Evolutionary conservation across 495 filamentous ascomycete species (phyloP).

Genomic region (Penicillium tannophilum): DNA sequence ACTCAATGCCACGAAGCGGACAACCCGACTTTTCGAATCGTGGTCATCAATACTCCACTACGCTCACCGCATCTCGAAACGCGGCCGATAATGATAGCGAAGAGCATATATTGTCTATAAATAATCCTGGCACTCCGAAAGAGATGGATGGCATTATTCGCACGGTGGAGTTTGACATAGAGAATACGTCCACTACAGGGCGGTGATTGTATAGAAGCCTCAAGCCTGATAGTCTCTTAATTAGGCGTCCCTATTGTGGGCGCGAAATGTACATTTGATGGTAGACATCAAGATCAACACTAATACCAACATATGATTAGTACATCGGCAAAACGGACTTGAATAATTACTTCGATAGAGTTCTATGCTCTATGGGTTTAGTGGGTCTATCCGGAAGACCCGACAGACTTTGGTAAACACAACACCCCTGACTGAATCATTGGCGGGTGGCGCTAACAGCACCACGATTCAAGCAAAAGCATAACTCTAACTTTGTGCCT

Average conservation of each 20-base stretch:
- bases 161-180: conserved; percentile 37
- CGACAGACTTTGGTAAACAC: no score
- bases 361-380: neutral
- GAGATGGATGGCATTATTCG: conserved; percentile 30
- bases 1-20: conserved; percentile 26
- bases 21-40: conserved; percentile 24
- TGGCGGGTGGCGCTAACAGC: neutral
- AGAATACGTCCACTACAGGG: conserved; percentile 18
- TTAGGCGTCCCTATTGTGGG: neutral
- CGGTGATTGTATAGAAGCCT: conserved; percentile 5
- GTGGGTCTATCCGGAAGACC: neutral
- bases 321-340: neutral
- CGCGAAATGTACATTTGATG: neutral
- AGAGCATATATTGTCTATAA: conserved; percentile 28
- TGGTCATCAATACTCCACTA: conserved; percentile 22
- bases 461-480: neutral
- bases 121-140: conserved; percentile 5
- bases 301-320: neutral
- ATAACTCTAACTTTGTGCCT: neutral
- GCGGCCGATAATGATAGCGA: conserved; percentile 29
- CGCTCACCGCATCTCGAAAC: conserved; percentile 18
- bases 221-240: neutral
- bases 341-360: neutral
- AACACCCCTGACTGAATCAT: neutral
- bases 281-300: neutral